These are phyloP conservation scores for Pyrenophora tritici-repentis DNA, from an alignment of 2,329 filamentous ascomycete species.

Conservation along the genomic window DNA sequence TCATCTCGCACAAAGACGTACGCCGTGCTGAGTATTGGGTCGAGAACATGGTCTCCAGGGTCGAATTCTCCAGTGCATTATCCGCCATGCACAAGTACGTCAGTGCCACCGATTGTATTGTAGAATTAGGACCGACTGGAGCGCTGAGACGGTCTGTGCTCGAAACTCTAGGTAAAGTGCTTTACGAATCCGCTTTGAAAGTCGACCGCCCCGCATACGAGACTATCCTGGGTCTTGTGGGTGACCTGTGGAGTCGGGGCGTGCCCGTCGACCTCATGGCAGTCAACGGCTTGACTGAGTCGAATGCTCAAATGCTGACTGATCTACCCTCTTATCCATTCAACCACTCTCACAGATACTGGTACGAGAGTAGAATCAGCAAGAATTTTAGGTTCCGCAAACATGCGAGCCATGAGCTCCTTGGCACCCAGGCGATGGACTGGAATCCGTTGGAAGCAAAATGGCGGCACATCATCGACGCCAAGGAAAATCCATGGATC, in stretches of 20 bases:
- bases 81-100: conserved; percentile 35
- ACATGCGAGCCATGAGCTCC: conserved; percentile 10
- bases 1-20: conserved; percentile 23
- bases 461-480: background rate
- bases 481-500: background rate
- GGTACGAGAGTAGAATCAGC: conserved; percentile 22
- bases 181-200: background rate
- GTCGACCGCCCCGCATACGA: background rate
- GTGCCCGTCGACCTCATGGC: background rate
- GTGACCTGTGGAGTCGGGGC: background rate
- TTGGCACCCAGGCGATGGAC: conserved; percentile 22
- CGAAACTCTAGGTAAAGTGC: conserved; percentile 1
- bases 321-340: conserved; percentile 24
- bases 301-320: background rate
- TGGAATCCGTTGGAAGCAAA: conserved; percentile 20
- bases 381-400: conserved; percentile 6
- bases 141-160: conserved; percentile 33
- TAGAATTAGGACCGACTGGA: conserved; percentile 43
- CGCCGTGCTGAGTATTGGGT: background rate
- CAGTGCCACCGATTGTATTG: background rate
- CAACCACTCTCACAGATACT: conserved; percentile 31
- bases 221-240: background rate
- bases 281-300: background rate
- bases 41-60: conserved; percentile 28
- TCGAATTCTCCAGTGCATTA: conserved; percentile 52